phyloP scores from a whole-genome alignment of 768 basidiomycete genomes.

The Boletus barrowsii region DNA sequence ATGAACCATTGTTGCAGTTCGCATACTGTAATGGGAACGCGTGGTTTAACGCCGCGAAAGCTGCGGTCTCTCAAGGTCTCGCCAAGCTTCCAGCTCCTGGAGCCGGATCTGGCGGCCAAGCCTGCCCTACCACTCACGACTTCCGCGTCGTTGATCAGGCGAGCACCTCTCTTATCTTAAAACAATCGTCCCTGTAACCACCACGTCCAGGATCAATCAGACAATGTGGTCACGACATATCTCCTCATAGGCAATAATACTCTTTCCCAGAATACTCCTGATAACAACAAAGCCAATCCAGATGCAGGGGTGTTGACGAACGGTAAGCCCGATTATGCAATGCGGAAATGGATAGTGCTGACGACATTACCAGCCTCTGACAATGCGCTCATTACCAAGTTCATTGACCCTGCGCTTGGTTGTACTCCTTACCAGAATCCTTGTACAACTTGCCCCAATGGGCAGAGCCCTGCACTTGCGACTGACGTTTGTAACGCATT shows the following conservation, averaged over 20 bases:
- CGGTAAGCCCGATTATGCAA: constrained; percentile 6
- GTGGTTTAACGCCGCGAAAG: constrained; percentile 22
- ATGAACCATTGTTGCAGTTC: constrained; percentile 11
- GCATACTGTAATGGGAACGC: constrained; percentile 25
- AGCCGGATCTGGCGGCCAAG: constrained; percentile 16
- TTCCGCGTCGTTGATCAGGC: constrained; percentile 29
- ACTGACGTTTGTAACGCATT: constrained; percentile 16
- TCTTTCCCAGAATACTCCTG: constrained; percentile 26
- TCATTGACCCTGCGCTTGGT: constrained; percentile 25
- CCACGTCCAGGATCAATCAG: constrained; percentile 25
- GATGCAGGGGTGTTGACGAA: constrained; percentile 22
- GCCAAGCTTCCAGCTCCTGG: constrained; percentile 21
- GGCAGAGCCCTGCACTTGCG: constrained; percentile 18
- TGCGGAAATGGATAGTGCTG: background rate
- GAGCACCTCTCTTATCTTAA: background rate
- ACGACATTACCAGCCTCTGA: constrained; percentile 20
- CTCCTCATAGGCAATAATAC: constrained; percentile 22
- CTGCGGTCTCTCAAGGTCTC: constrained; percentile 20
- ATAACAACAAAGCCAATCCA: constrained; percentile 24
- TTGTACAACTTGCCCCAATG: constrained; percentile 22
- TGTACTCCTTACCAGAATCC: constrained; percentile 26
- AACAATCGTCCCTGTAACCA: background rate
- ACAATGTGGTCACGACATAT: constrained; percentile 28
- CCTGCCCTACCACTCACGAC: constrained; percentile 26
- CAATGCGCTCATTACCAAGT: constrained; percentile 25